A percentile compares a stretch with the other conserved stretches of the same genome.
Evolutionary conservation across 2,329 filamentous ascomycete genomes (phyloP).

Genomic region (Teratosphaeria gauchensis): DNA sequence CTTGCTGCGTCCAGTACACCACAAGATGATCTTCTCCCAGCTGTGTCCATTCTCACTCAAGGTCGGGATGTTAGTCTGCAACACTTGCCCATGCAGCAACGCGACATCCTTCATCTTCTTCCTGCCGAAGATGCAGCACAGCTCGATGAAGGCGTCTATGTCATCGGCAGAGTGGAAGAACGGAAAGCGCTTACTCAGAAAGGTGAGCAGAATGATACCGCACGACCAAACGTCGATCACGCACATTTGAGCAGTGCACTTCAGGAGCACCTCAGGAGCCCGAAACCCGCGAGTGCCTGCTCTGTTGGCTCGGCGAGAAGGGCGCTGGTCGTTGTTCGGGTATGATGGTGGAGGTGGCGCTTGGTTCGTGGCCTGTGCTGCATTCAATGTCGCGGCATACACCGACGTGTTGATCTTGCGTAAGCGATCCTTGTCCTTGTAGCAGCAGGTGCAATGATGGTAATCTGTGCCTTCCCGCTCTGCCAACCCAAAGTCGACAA

Average conservation of each 20-base stretch:
- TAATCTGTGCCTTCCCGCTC: constrained; percentile 63
- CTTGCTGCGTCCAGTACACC: constrained; percentile 70
- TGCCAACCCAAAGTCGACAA: constrained; percentile 98
- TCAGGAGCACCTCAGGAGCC: constrained; percentile 91
- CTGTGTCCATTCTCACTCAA: constrained; percentile 77
- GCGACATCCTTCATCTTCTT: constrained; percentile 76
- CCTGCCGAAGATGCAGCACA: constrained; percentile 85
- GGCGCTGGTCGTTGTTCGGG: constrained; percentile 80
- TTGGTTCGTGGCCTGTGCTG: constrained; percentile 16
- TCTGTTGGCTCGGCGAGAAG: constrained; percentile 82
- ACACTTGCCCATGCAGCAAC: constrained; percentile 77
- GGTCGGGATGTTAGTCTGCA: constrained; percentile 87
- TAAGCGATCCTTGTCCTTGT: constrained; percentile 53
- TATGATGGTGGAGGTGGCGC: constrained; percentile 50
- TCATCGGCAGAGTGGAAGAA: constrained; percentile 99
- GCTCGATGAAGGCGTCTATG: constrained; percentile 94
- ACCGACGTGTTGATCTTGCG: constrained; percentile 44
- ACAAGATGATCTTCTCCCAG: constrained; percentile 87
- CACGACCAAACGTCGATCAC: constrained; percentile 94
- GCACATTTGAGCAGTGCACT: constrained; percentile 89
- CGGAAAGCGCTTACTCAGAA: constrained; percentile 83
- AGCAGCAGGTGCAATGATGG: constrained; percentile 74
- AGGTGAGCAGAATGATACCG: constrained; percentile 92
- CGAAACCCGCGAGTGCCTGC: constrained; percentile 93
- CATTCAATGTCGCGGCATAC: constrained; percentile 46